Evolutionary conservation across 2,329 filamentous ascomycete species (phyloP), one percentile per base, ranked within the genome.

Genomic region (Colletotrichum sidae): DNA sequence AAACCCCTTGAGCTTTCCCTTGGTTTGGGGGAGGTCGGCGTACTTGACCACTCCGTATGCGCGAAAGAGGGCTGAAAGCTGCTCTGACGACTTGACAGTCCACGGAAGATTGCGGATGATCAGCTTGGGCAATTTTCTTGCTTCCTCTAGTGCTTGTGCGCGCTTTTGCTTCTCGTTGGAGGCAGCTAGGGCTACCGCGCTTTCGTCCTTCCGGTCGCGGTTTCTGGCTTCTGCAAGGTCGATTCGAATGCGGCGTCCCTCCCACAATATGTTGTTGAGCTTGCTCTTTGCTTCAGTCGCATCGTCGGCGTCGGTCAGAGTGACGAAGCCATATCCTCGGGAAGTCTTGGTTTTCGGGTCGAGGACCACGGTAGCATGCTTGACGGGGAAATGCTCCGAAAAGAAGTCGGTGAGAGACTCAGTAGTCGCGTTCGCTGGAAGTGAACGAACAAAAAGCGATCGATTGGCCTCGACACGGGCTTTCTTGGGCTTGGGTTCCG

Each of bases 91-190:
- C 79, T 97, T 97, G 75, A 99, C 91, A 71, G 91, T 97, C 96
- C 96, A 99, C 1, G 96, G 95, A 73, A 99, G 76, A 76, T 99
- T 99, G 73, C 96, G 89, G 53, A 99, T 88, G 76, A 99, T 96
- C 69, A 96, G 80, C 76, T 92, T 94, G 0, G 92, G 88, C 0
- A 90, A 85, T 72, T 87, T 87, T 65, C 84, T 82, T 13, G 84
- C 81, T 70, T 87, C 83, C 66, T 85, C 86, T 71, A 88, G 81
- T 68, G 90, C 85, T 69, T 90, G 87, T 71, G 86, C 82, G 41
- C 84, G 80, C 72, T 87, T 84, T 65, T 82, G 80, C 72, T 87
- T 86, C 68, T 79, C 74, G 34, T 76, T 75, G 53, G 77, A 75
- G 12, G 76, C 74, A 35, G 81, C 76, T 12, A 79, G 76, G 52